A percentile compares a stretch with the other conserved stretches of the same genome.
These are phyloP conservation scores for Leishmania gerbilli DNA, from an alignment of 208 protist species.

Conservation along the genomic window DNA sequence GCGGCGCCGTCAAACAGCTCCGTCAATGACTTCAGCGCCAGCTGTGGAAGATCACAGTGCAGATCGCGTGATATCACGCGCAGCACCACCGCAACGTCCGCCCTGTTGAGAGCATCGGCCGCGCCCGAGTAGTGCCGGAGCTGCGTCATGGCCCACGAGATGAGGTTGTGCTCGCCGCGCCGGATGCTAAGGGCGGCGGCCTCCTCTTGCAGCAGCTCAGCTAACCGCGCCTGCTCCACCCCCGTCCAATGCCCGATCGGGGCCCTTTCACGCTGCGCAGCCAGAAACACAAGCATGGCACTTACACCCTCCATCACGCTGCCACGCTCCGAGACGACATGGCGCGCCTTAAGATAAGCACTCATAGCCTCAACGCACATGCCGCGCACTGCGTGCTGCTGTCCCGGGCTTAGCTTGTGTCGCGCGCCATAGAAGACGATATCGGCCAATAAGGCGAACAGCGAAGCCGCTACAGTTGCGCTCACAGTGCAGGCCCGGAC, in stretches of 20 bases:
- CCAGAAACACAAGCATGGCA: slow-evolving; percentile 25
- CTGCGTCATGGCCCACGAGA: slow-evolving; percentile 31
- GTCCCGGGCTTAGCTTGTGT: slow-evolving; percentile 1
- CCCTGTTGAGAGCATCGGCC: neutral
- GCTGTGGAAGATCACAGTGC: slow-evolving; percentile 8
- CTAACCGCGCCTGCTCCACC: slow-evolving; percentile 4
- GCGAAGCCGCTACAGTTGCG: slow-evolving; percentile 53
- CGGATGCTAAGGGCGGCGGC: slow-evolving; percentile 14
- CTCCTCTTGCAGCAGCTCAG: slow-evolving; percentile 12
- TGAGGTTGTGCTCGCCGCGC: slow-evolving; percentile 30
- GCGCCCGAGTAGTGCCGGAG: slow-evolving; percentile 22
- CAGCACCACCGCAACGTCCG: slow-evolving; percentile 12
- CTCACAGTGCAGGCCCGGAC: slow-evolving; percentile 35
- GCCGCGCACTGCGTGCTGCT: slow-evolving; percentile 20
- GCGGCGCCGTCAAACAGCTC: slow-evolving; percentile 14
- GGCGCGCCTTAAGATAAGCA: slow-evolving; percentile 16
- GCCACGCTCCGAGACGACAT: slow-evolving; percentile 32
- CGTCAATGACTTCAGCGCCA: slow-evolving; percentile 11
- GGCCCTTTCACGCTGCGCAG: slow-evolving; percentile 5
- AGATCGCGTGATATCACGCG: slow-evolving; percentile 16
- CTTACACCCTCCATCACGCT: slow-evolving; percentile 32
- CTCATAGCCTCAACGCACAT: slow-evolving; percentile 22
- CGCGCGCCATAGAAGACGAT: slow-evolving; percentile 49
- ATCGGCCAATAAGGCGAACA: slow-evolving; percentile 63
- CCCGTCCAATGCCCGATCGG: slow-evolving; percentile 20